These are phyloP conservation scores for Penicillium sp. DNA, from an alignment of 2,329 filamentous ascomycete species.

Conservation along the genomic window DNA sequence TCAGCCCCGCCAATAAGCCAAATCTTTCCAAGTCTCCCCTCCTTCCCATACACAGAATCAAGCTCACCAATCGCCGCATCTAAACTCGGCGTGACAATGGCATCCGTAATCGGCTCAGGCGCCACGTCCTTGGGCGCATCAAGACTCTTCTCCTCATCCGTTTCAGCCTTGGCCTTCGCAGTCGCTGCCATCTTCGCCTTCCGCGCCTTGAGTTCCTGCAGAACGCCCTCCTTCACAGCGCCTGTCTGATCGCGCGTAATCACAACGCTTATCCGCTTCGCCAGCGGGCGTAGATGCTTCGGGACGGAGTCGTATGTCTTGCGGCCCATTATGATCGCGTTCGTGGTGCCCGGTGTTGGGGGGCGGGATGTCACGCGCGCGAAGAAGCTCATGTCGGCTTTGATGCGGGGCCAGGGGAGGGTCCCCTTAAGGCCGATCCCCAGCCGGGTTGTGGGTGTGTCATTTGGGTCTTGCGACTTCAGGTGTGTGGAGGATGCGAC, in stretches of 20 bases:
- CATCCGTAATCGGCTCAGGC: conserved; percentile 29
- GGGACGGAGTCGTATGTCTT: conserved; percentile 97
- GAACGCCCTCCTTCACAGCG: conserved; percentile 31
- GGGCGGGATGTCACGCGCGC: conserved; percentile 76
- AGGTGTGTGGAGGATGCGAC: conserved; percentile 33
- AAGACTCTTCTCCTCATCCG: conserved; percentile 1
- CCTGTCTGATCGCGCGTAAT: conserved; percentile 55
- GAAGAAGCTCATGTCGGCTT: conserved; percentile 93
- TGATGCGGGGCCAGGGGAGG: conserved; percentile 86
- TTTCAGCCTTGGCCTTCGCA: conserved; percentile 10
- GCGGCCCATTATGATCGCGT: conserved; percentile 93
- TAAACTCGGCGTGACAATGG: conserved; percentile 58
- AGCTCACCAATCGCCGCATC: conserved; percentile 54
- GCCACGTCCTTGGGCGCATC: not conserved
- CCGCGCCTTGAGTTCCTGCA: conserved; percentile 35
- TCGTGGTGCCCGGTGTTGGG: conserved; percentile 39
- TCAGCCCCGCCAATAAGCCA: conserved; percentile 90
- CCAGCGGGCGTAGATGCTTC: conserved; percentile 71
- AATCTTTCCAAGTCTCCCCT: conserved; percentile 53
- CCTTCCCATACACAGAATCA: conserved; percentile 22
- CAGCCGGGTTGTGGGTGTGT: conserved; percentile 71
- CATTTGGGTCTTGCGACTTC: conserved; percentile 49
- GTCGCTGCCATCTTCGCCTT: conserved; percentile 23
- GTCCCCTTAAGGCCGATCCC: conserved; percentile 79
- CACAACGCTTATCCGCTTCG: conserved; percentile 77